Percentiles rank a stretch among this genome's conserved stretches.
Evolutionary conservation across 495 filamentous ascomycete genomes (phyloP).

Genomic region (Talaromyces ruber): DNA sequence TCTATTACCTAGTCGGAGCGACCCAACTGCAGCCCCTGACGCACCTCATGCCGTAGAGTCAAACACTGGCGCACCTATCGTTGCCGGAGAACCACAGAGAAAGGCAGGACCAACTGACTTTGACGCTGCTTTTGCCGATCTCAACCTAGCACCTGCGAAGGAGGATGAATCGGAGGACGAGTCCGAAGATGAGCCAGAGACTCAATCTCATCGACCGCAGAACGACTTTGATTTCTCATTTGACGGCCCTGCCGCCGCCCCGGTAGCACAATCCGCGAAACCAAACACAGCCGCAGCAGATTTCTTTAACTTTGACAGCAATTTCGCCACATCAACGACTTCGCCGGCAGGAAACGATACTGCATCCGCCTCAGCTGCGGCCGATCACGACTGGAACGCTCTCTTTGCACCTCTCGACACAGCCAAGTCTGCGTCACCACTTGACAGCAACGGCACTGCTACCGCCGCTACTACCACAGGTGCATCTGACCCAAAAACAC

Average conservation of each 20-base stretch:
- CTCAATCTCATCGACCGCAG: conserved; percentile 28
- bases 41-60: conserved; percentile 37
- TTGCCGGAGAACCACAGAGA: conserved; percentile 27
- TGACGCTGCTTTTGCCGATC: conserved; percentile 83
- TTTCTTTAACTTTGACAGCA: conserved; percentile 40
- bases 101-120: conserved; percentile 52
- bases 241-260: conserved; percentile 32
- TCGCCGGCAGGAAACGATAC: conserved; percentile 7
- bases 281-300: conserved; percentile 11
- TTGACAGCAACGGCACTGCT: conserved; percentile 4
- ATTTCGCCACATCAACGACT: conserved; percentile 21
- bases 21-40: conserved; percentile 48
- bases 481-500: conserved; percentile 26
- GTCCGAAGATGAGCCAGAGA: conserved; percentile 56
- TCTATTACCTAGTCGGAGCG: conserved; percentile 54
- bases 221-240: conserved; percentile 67
- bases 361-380: conserved; percentile 21
- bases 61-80: conserved; percentile 31
- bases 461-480: background rate
- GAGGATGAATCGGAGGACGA: conserved; percentile 85
- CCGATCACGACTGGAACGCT: conserved; percentile 85
- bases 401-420: conserved; percentile 77
- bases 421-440: conserved; percentile 27
- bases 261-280: background rate
- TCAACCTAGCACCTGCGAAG: conserved; percentile 46